These are phyloP conservation scores for Penicillium italicum DNA, from an alignment of 2,329 filamentous ascomycete genomes.

Conservation along the genomic window DNA sequence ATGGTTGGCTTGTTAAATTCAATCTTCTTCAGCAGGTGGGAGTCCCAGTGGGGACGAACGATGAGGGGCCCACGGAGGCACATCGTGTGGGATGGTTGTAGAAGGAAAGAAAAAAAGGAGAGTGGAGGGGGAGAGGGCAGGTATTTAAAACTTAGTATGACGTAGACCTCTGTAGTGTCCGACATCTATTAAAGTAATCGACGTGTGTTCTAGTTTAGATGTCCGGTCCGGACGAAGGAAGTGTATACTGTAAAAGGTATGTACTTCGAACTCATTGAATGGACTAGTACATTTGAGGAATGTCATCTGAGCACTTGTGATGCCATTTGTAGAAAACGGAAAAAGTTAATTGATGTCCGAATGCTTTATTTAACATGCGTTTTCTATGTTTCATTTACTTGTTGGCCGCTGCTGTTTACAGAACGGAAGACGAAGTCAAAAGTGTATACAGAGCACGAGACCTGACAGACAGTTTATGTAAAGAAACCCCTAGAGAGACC, in stretches of 20 bases:
- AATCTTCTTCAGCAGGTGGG: neutral
- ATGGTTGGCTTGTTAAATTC: neutral
- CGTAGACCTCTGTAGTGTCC: neutral
- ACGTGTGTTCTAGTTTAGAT: neutral
- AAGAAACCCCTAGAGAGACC: neutral
- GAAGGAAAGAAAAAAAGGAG: neutral
- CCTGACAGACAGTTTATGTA: neutral
- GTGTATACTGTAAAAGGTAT: too few relatives aligned
- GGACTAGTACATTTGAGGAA: too few relatives aligned
- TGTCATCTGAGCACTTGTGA: neutral
- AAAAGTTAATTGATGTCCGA: neutral
- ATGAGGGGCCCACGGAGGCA: neutral
- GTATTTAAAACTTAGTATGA: neutral
- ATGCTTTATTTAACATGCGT: neutral
- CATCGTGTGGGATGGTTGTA: conserved; percentile 2
- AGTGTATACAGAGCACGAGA: neutral
- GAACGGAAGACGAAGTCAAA: neutral
- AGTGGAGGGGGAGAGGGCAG: too few relatives aligned
- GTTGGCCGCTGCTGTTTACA: neutral
- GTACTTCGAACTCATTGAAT: too few relatives aligned
- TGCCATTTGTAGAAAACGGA: neutral
- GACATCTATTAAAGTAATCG: neutral
- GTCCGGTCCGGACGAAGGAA: neutral
- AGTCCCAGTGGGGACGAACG: neutral
- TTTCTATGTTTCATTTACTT: neutral